Evolutionary conservation across 331 rosid genomes (phyloP).

Genomic region (Cydonia oblonga): DNA sequence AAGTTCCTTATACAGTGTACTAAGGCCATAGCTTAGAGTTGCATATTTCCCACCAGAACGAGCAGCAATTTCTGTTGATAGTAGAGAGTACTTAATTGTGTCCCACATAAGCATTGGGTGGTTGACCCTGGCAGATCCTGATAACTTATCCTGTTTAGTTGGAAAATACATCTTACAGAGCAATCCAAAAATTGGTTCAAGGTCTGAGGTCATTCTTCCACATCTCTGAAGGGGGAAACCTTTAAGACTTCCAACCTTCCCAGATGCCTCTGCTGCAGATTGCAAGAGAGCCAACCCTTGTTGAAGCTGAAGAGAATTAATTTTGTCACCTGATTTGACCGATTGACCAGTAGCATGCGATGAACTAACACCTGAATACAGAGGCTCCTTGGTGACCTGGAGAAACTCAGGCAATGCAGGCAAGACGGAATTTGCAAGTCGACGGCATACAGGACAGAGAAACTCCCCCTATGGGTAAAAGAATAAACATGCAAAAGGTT

Average conservation of each 20-base stretch:
- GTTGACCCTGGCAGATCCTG: conserved; percentile 40
- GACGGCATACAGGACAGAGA: conserved; percentile 93
- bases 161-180: conserved; percentile 72
- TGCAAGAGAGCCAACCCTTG: conserved; percentile 60
- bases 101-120: conserved; percentile 94
- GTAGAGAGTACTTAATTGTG: conserved; percentile 74
- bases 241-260: conserved; percentile 39
- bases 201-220: conserved; percentile 37
- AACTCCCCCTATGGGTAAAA: conserved; percentile 67
- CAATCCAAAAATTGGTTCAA: conserved; percentile 43
- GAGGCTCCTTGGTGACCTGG: conserved; percentile 36
- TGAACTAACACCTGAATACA: conserved; percentile 24
- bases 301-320: conserved; percentile 37
- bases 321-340: conserved; percentile 26
- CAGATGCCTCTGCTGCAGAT: conserved; percentile 54
- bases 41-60: conserved; percentile 58
- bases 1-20: conserved; percentile 69
- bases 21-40: conserved; percentile 58
- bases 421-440: conserved; percentile 84
- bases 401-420: conserved; percentile 56
- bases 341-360: conserved; percentile 19
- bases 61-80: conserved; percentile 82
- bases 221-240: conserved; percentile 35
- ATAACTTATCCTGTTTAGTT: conserved; percentile 45
- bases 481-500: neutral